Conservation (phyloP, 164 flowering plant genomes). For the Aristolochia californica region DNA sequence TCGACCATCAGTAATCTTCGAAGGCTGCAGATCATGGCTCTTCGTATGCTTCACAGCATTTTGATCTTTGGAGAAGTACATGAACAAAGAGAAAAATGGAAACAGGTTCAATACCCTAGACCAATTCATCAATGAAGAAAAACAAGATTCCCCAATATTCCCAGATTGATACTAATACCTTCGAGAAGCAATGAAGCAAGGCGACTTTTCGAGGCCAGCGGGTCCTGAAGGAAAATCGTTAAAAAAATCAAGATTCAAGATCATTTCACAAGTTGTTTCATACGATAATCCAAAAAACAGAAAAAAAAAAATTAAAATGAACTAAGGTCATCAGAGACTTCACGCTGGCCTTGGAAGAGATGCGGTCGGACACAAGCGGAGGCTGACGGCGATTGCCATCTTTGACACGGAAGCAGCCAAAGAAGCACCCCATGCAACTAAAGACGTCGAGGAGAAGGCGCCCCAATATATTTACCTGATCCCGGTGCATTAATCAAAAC, state of each 20-base stretch:
- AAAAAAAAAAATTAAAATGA: too few relatives aligned
- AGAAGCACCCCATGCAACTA: conserved; percentile 51
- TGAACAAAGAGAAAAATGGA: not conserved
- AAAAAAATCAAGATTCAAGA: not conserved
- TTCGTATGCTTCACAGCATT: conserved; percentile 6
- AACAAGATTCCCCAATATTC: not conserved
- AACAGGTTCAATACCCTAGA: not conserved
- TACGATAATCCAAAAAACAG: not conserved
- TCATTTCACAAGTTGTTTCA: not conserved
- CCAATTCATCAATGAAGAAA: not conserved
- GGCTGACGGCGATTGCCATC: conserved; percentile 20
- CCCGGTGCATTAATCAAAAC: not conserved
- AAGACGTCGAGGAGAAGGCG: not conserved
- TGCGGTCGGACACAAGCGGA: conserved; percentile 20
- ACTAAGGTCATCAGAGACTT: not conserved
- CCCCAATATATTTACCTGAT: not conserved
- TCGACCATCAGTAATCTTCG: conserved; percentile 4
- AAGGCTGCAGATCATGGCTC: conserved; percentile 9
- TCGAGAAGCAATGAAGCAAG: conserved; percentile 32
- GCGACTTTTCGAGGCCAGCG: conserved; percentile 22
- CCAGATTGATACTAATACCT: conserved; percentile 26
- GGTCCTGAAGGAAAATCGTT: conserved; percentile 17
- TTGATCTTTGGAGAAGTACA: not conserved
- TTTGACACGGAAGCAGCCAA: conserved; percentile 47
- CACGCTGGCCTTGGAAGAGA: conserved; percentile 23